Percentiles rank a stretch among this genome's conserved stretches.
Evolutionary conservation across 2,329 filamentous ascomycete species (phyloP).

Genomic region (Tolypocladium guangdongense): DNA sequence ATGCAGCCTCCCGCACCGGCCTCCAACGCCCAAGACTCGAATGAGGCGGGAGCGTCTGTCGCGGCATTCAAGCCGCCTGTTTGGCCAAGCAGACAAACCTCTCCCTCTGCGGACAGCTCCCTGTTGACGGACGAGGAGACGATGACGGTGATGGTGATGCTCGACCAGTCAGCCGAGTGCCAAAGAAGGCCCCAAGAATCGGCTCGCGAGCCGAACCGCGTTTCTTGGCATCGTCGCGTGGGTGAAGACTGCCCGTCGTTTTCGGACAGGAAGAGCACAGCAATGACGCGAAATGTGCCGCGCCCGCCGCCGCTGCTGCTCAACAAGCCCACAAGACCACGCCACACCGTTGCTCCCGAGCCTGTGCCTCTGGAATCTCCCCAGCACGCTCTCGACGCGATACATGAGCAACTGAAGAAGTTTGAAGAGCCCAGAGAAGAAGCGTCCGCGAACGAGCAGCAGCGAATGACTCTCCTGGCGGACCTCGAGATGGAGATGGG

Average conservation of each 20-base stretch:
- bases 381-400: constrained; percentile 33
- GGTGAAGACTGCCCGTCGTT: constrained; percentile 50
- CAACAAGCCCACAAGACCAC: constrained; percentile 26
- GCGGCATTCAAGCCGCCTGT: neutral
- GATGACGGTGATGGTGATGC: constrained; percentile 33
- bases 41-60: neutral
- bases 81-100: neutral
- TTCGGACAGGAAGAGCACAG: constrained; percentile 37
- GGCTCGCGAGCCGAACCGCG: constrained; percentile 6
- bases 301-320: constrained; percentile 47
- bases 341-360: constrained; percentile 35
- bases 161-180: constrained; percentile 22
- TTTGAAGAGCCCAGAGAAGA: constrained; percentile 31
- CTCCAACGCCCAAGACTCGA: neutral
- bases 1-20: neutral
- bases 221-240: constrained; percentile 43
- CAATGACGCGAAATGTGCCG: constrained; percentile 38
- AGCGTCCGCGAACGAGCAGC: constrained; percentile 24
- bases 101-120: neutral
- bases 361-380: constrained; percentile 44
- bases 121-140: constrained; percentile 10
- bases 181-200: constrained; percentile 4
- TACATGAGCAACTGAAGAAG: constrained; percentile 40
- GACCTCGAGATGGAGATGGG: constrained; percentile 53
- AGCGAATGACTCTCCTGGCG: constrained; percentile 39